Base-by-base conservation (phyloP, 2,329 filamentous ascomycete species). In the Curvularia hawaiiensis region DNA sequence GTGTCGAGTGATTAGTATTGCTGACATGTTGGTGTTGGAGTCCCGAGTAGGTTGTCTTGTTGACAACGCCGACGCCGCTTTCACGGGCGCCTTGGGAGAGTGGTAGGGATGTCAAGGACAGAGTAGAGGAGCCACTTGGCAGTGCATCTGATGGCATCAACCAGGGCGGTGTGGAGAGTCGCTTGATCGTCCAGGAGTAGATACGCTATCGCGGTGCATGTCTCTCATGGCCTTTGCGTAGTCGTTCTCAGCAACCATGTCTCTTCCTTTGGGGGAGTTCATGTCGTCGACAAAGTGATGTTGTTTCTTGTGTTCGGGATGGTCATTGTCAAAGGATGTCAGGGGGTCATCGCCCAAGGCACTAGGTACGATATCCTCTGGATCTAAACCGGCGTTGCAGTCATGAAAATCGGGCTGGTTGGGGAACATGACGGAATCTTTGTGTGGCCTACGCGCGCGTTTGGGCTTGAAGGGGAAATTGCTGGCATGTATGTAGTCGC, bases 301-400 rank as follows among this genome's bases (percentile, higher is more conserved):
- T 22, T 62, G 59, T 48, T 65, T 64, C 51, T 65, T 65, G 22
- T 58, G 53, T 46, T 58, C 46, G 18, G 54, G 44, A 38, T 68
- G 61, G 20, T 60, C 58, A 14, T 49, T 52, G 20, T 70, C 63
- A 43, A 63, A 46, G 14, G 58, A 58, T 24, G 59, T 38, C 20
- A 65, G 50, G 4, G 64, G 65, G 2, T 52, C 49, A n/a, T 66
- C 63, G 9, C 61, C 64, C 9, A 75, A 50, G 18, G 66, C 66
- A 45, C 72, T 74, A 1, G 70, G 64, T 1, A 73, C 70, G 3
- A 73, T 65, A 24, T 73, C 70, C 48, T 75, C 71, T 5, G 70
- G 71, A 2, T 61, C 60, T 10, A 68, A 46, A 33, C 62, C 63
- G 22, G 58, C 59, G 24, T 62, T 62, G 2, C 56, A 55, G 40